Conservation (phyloP, 345 rosid genomes). For the Salix suchowensis region DNA sequence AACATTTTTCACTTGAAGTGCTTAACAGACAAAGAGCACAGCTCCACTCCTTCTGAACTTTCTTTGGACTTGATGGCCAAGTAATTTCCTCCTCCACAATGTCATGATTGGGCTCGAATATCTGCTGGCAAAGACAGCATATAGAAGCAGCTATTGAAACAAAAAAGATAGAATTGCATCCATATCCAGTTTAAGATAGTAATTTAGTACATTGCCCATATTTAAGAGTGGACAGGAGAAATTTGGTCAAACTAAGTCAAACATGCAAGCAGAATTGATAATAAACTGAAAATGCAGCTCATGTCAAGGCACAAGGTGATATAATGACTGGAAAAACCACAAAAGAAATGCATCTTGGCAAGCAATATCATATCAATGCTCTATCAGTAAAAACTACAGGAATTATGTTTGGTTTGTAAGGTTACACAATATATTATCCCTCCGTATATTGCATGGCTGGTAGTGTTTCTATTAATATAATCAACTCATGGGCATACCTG, state of each 20-base stretch:
- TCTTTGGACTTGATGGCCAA: background rate
- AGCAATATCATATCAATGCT: background rate
- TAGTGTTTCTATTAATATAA: background rate
- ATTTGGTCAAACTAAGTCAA: background rate
- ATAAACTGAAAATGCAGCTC: background rate
- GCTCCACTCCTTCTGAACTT: conserved; percentile 31
- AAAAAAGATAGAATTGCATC: background rate
- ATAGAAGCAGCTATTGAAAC: background rate
- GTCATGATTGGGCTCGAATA: background rate
- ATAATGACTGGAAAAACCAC: background rate
- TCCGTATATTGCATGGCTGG: background rate
- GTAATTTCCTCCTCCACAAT: background rate
- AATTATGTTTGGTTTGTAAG: too few relatives aligned
- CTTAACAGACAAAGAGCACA: conserved; percentile 28
- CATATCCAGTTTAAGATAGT: background rate
- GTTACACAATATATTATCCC: background rate
- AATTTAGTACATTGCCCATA: background rate
- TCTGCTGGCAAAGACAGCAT: conserved; percentile 1
- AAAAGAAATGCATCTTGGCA: background rate
- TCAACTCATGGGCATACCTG: conserved; percentile 16
- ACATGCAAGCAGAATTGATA: background rate
- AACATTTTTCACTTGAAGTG: conserved; percentile 19
- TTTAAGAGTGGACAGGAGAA: background rate
- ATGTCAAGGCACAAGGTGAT: background rate
- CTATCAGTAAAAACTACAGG: background rate